phyloP scores from a whole-genome alignment of 768 basidiomycete genomes.

The Psilocybe cyanescens region DNA sequence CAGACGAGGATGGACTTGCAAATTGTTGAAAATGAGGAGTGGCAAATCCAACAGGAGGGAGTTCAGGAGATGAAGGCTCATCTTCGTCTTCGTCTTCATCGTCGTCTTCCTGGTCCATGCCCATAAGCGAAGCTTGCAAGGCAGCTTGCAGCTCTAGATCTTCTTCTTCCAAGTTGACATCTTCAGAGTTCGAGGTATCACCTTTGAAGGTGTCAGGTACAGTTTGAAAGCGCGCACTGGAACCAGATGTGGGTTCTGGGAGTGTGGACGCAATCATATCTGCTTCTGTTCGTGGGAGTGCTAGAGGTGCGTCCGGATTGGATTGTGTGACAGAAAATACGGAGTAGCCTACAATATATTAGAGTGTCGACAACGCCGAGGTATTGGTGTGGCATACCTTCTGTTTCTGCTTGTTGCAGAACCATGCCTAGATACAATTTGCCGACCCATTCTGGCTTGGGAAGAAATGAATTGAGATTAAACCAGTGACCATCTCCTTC shows the following conservation, averaged over 20 bases:
- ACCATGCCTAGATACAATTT: conserved; percentile 86
- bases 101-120: conserved; percentile 13
- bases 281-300: conserved; percentile 67
- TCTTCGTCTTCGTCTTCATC: conserved; percentile 4
- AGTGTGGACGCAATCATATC: conserved; percentile 73
- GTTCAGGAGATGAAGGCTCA: background rate
- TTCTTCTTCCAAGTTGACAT: conserved; percentile 71
- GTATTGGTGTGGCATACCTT: conserved; percentile 50
- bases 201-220: background rate
- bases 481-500: conserved; percentile 77
- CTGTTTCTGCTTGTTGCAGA: conserved; percentile 82
- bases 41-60: background rate
- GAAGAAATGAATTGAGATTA: conserved; percentile 80
- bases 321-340: conserved; percentile 75
- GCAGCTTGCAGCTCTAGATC: conserved; percentile 89
- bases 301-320: conserved; percentile 55
- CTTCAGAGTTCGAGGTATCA: conserved; percentile 6
- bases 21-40: background rate
- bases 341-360: conserved; percentile 62
- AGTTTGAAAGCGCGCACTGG: conserved; percentile 1
- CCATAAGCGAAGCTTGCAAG: conserved; percentile 76
- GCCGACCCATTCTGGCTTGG: conserved; percentile 80
- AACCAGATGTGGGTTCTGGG: conserved; percentile 51
- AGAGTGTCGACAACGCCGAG: conserved; percentile 1
- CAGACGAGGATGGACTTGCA: conserved; percentile 2